These are phyloP conservation scores for Hypoxylon intermedium DNA, from an alignment of 495 filamentous ascomycete species.

Conservation along the genomic window DNA sequence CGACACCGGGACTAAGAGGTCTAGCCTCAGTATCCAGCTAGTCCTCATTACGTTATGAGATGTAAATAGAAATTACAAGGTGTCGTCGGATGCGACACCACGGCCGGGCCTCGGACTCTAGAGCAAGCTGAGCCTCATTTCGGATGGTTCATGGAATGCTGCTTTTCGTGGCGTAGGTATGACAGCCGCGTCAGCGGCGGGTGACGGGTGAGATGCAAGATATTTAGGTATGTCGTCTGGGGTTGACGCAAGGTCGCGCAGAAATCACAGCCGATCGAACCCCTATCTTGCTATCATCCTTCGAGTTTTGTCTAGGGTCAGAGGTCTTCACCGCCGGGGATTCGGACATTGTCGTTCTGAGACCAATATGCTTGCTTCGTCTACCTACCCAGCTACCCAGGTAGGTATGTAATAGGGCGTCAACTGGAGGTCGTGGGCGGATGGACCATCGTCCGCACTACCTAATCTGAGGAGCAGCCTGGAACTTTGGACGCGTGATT, in stretches of 20 bases:
- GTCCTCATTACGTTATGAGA: slow-evolving; percentile 27
- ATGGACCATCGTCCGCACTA: slow-evolving; percentile 9
- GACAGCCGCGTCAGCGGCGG: slow-evolving; percentile 35
- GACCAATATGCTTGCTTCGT: slow-evolving; percentile 3
- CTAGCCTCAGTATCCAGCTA: slow-evolving; percentile 19
- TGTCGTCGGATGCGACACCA: slow-evolving; percentile 32
- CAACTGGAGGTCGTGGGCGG: neutral
- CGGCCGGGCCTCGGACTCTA: slow-evolving; percentile 16
- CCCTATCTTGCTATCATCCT: neutral
- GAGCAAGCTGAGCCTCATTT: slow-evolving; percentile 34
- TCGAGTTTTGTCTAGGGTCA: neutral
- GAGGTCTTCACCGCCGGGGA: slow-evolving; percentile 27
- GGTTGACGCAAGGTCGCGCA: slow-evolving; percentile 3
- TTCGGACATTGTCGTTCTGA: slow-evolving; percentile 4
- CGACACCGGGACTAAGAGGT: neutral
- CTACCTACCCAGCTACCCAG: too few species aligned
- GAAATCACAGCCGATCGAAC: slow-evolving; percentile 6
- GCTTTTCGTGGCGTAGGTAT: slow-evolving; percentile 21
- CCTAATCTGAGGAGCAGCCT: neutral
- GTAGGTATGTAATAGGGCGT: too few species aligned
- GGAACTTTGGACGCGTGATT: slow-evolving; percentile 13
- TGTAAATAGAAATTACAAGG: slow-evolving; percentile 26
- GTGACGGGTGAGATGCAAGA: slow-evolving; percentile 16
- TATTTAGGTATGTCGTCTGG: neutral
- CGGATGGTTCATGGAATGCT: slow-evolving; percentile 6